Evolutionary conservation across 2,329 filamentous ascomycete species (phyloP).

Genomic region (Neopestalotiopsis sp.): DNA sequence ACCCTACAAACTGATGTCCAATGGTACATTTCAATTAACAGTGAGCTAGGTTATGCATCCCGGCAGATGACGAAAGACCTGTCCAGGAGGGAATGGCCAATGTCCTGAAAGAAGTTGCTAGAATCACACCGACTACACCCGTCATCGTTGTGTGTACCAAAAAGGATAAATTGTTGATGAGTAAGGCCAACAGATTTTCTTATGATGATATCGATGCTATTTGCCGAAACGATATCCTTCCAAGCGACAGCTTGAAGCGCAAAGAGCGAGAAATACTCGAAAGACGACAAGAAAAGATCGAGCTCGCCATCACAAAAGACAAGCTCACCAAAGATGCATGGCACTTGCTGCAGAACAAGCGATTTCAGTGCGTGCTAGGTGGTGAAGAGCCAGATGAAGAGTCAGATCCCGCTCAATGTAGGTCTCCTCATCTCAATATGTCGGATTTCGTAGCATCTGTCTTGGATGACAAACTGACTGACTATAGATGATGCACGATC

Average conservation of each 20-base stretch:
- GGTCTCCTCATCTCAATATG: background rate
- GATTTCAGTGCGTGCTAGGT: background rate
- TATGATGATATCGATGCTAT: background rate
- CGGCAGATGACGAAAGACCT: background rate
- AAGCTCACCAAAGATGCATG: background rate
- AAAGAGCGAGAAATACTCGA: background rate
- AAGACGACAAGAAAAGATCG: background rate
- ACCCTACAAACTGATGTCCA: background rate
- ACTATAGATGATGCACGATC: background rate
- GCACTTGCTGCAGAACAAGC: background rate
- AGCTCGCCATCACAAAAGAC: background rate
- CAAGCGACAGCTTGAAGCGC: background rate
- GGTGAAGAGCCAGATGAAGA: background rate
- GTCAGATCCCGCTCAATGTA: background rate
- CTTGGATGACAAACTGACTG: background rate
- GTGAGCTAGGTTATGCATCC: background rate
- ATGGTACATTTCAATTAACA: background rate
- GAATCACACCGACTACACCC: background rate
- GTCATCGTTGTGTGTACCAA: background rate
- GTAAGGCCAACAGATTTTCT: background rate
- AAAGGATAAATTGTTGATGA: background rate
- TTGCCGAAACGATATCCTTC: background rate
- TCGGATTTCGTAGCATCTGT: background rate
- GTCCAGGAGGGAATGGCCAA: conserved; percentile 4
- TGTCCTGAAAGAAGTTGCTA: background rate